Evolutionary conservation across 2,329 filamentous ascomycete species (phyloP), one percentile per base, ranked within the genome.

Genomic region (Stachybotrys chartarum): DNA sequence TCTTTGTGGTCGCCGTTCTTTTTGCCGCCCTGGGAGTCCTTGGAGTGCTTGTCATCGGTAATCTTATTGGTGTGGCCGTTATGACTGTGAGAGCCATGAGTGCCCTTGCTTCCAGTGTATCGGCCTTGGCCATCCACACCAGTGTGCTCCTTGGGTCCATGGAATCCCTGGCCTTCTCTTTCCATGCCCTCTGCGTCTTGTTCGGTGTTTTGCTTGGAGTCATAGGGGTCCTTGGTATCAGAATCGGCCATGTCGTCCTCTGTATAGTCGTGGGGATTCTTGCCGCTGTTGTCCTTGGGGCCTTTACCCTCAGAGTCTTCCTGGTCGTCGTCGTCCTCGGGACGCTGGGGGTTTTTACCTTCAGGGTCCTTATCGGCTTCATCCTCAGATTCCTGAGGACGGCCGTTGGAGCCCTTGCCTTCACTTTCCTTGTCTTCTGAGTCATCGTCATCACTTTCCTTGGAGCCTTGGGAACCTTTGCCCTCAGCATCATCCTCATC

Each of bases 1-100:
- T 31, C 49, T 5, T 31, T 6, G 49, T 51, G 30, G 24, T 51
- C 16, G 49, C 32, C 49, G 49, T 54, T 18, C 17, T 45, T 30
- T 18, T 60, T 54, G 35, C 52, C 58, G 55, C 54, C 57, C 45
- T 51, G 16, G 31, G 44, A 46, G 30, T 53, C 58, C 47, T 52
- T 50, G 54, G 45, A 54, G 39, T 52, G 54, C 55, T 45, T 51
- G 49, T 7, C 18, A 14, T 50, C 14, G n/a, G n/a, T 47, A 18
- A 18, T 16, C n/a, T 10, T 7, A 16, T 47, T 16, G 7, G 45
- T 16, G 7, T 47, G n/a, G 7, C 18, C 47, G 3, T 50, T 18
- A 16, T 30, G 18, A 14, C 8, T 12, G 3, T 50, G 18, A 16
- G 24, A 30, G 1, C 24, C 47, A 10, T 50, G 8, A 24, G 7